These are phyloP conservation scores for Circinella minor DNA, from an alignment of 371 early-diverging fungal genomes.

Conservation along the genomic window DNA sequence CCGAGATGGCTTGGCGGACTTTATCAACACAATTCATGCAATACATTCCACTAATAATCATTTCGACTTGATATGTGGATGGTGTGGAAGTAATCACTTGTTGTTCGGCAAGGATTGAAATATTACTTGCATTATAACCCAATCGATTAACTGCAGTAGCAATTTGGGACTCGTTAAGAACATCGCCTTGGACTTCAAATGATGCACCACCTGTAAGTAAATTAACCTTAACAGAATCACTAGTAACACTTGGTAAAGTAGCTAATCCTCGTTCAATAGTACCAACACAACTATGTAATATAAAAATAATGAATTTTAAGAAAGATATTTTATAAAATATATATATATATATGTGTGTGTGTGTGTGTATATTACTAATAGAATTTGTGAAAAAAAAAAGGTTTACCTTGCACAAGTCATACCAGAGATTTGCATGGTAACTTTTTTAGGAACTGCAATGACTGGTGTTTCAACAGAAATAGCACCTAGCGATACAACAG, in stretches of 20 bases:
- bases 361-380: too few species aligned
- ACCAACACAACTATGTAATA: slow-evolving; percentile 61
- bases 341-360: too few species aligned
- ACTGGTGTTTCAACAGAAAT: slow-evolving; percentile 31
- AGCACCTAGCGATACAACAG: slow-evolving; percentile 30
- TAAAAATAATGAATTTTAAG: background rate
- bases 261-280: slow-evolving; percentile 67
- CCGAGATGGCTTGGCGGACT: slow-evolving; percentile 48
- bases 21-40: slow-evolving; percentile 67
- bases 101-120: slow-evolving; percentile 32
- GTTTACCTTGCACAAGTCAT: slow-evolving; percentile 74
- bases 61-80: slow-evolving; percentile 28
- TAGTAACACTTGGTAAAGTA: slow-evolving; percentile 59
- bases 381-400: too few species aligned
- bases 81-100: background rate
- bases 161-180: slow-evolving; percentile 39
- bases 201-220: slow-evolving; percentile 49
- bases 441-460: slow-evolving; percentile 37
- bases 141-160: slow-evolving; percentile 55
- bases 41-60: slow-evolving; percentile 70
- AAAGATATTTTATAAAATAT: too few species aligned
- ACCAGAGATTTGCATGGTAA: slow-evolving; percentile 57
- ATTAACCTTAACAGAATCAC: slow-evolving; percentile 43
- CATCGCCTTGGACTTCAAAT: slow-evolving; percentile 41
- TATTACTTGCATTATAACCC: slow-evolving; percentile 63